Conservation (phyloP, 805 yeast species). For the Myxozyma neglecta region DNA sequence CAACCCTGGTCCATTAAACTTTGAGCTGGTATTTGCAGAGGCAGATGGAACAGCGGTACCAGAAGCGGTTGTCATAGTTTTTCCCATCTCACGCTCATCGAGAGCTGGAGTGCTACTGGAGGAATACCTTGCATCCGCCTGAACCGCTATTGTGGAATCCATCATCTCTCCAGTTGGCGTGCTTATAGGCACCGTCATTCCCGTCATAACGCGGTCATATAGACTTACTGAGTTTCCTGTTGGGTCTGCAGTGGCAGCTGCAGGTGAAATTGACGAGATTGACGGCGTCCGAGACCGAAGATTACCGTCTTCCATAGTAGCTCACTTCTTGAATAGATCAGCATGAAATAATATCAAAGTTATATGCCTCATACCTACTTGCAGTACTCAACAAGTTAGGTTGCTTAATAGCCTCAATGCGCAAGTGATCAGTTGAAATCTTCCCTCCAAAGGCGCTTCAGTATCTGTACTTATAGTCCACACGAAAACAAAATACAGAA, state of each 20-base stretch:
- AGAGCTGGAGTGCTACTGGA: no score
- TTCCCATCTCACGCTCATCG: neutral
- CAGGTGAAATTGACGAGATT: neutral
- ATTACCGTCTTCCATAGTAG: neutral
- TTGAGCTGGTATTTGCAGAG: neutral
- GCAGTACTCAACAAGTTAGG: no score
- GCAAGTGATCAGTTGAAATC: no score
- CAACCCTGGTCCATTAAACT: constrained; percentile 13
- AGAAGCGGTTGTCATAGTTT: constrained; percentile 4
- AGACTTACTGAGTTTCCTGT: neutral
- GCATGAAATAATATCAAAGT: no score
- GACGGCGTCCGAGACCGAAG: neutral
- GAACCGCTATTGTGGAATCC: no score
- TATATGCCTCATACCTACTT: no score
- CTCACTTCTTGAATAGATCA: neutral
- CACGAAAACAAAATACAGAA: no score
- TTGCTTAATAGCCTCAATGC: no score
- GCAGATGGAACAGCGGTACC: constrained; percentile 7
- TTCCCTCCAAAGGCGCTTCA: no score
- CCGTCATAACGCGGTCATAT: neutral
- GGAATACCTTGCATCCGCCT: no score
- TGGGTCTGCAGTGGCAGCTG: neutral
- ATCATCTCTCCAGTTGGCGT: neutral
- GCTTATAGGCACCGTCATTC: neutral
- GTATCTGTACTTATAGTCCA: no score